Base-by-base conservation (phyloP, 768 basidiomycete species). In the Russula sp. region DNA sequence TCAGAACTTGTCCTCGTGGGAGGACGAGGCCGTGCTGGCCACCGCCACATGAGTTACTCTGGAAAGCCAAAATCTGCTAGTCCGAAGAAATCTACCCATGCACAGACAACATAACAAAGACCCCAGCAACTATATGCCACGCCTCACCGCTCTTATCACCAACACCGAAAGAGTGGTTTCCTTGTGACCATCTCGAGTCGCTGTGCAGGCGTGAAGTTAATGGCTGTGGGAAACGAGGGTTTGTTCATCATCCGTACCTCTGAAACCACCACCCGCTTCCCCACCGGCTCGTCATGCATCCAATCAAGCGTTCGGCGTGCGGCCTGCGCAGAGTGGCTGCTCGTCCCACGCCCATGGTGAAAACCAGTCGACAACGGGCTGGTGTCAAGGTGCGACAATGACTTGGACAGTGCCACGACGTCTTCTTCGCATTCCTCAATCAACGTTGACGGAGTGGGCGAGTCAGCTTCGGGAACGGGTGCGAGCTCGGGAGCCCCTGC, bases 351-450 rank as follows among this genome's bases (percentile, higher is more conserved):
- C 40, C 68, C 62, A 50, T 76, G 75, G 45, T 45, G 74, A 39
- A 40, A 5, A 14, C 35, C 39, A 6, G 52, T 45, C 13, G 69
- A 74, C 39, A 74, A 69, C 34, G 75, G 74, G 35, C 79, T 75
- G 35, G 79, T 75, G 69, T 89, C 88, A 9, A 85, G 80, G 69
- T 88, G 84, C 18, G 89, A 85, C 66, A 84, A 82, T 2, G 88
- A 89, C 75, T 86, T 89, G 4, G 89, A 91, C 79, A 91, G 81
- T 6, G 82, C 80, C 13, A 84, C 88, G 27, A 91, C 87, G 66
- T 91, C 90, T 7, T 83, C 81, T 61, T 80, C 80, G 45, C 77
- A 76, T 58, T 84, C 67, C 49, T 65, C 66, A 6, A 32, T 52
- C 3, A 57, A 34, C 48, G 66, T 58, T 22, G 67, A 63, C 18